phyloP scores from a whole-genome alignment of 345 rosid species.

The Noccaea caerulescens region DNA sequence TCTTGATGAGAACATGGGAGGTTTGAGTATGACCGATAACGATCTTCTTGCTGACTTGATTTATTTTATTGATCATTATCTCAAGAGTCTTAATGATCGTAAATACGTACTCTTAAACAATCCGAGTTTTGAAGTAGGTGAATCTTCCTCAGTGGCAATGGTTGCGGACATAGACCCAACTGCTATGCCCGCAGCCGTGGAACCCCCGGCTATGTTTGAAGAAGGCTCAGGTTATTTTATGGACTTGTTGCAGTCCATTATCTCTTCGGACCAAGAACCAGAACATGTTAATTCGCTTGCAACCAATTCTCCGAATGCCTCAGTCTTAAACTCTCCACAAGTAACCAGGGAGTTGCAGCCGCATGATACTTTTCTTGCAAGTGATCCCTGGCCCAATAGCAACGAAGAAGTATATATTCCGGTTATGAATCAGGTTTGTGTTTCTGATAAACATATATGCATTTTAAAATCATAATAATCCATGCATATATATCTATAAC shows the following conservation, averaged over 20 bases:
- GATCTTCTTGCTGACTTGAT: neutral
- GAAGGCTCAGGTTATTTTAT: neutral
- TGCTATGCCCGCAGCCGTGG: neutral
- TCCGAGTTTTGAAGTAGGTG: neutral
- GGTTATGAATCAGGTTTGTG: constrained; percentile 12
- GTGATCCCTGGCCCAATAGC: neutral
- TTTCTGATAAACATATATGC: neutral
- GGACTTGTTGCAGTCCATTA: neutral
- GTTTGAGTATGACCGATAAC: neutral
- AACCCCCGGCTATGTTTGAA: neutral
- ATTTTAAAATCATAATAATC: neutral
- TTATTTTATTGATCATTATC: constrained; percentile 8
- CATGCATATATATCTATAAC: neutral
- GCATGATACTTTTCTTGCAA: neutral
- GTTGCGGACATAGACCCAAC: neutral
- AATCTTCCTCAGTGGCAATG: constrained; percentile 8
- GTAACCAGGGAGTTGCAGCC: neutral
- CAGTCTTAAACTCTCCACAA: neutral
- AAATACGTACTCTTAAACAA: neutral
- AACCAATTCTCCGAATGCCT: neutral
- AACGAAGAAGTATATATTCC: constrained; percentile 12
- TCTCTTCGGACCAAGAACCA: neutral
- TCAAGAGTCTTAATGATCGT: neutral
- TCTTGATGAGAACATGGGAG: neutral
- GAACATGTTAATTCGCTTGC: neutral